phyloP scores from a whole-genome alignment of 805 yeast species.

The Candida tallmaniae region DNA sequence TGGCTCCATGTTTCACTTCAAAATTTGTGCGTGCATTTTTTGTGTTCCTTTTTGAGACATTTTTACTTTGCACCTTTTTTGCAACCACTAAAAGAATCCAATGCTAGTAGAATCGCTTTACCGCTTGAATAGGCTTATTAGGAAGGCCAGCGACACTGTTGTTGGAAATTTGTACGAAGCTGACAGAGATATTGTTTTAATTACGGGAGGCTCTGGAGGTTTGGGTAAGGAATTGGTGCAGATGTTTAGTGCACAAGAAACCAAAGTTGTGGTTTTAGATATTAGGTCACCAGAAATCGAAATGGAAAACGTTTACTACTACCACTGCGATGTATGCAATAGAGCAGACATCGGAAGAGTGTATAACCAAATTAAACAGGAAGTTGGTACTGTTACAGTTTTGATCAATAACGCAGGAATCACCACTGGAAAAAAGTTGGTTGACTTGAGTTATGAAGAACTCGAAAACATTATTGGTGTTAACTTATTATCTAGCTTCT shows the following conservation, averaged over 20 bases:
- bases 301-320: slow-evolving; percentile 46
- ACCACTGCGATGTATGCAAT: slow-evolving; percentile 66
- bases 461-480: slow-evolving; percentile 61
- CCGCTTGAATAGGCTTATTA: slow-evolving; percentile 17
- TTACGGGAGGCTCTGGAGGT: slow-evolving; percentile 86
- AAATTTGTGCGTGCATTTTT: background rate
- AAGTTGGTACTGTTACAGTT: slow-evolving; percentile 58
- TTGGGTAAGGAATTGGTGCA: slow-evolving; percentile 64
- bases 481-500: slow-evolving; percentile 67
- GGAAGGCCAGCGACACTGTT: slow-evolving; percentile 31
- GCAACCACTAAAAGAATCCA: slow-evolving; percentile 6
- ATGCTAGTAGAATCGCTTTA: slow-evolving; percentile 9
- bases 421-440: slow-evolving; percentile 51
- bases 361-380: slow-evolving; percentile 37
- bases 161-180: slow-evolving; percentile 54
- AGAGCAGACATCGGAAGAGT: slow-evolving; percentile 38
- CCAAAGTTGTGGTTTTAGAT: slow-evolving; percentile 66
- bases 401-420: slow-evolving; percentile 87
- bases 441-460: slow-evolving; percentile 51
- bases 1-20: slow-evolving; percentile 14
- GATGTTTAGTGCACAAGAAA: slow-evolving; percentile 34
- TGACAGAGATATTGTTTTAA: slow-evolving; percentile 54
- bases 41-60: background rate
- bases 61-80: slow-evolving; percentile 2
- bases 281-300: slow-evolving; percentile 33